Conservation (phyloP, 2,329 filamentous ascomycete species). For the Fusarium brachygibbosum region DNA sequence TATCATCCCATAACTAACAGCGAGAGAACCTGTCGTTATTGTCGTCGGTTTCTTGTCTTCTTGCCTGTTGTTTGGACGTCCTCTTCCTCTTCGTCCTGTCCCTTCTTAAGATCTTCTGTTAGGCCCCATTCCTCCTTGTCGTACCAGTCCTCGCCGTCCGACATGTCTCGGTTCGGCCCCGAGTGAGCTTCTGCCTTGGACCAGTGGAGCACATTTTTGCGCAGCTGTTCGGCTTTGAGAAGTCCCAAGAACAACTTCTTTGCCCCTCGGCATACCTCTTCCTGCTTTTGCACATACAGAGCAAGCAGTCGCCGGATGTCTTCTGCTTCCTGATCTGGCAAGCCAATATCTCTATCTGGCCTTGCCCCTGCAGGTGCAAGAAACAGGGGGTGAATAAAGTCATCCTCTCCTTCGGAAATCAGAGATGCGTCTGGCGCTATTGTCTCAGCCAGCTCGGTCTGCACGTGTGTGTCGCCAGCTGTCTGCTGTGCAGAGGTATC, state of each 20-base stretch:
- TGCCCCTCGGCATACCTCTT: slow-evolving; percentile 81
- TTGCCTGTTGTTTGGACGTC: slow-evolving; percentile 72
- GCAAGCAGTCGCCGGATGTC: slow-evolving; percentile 81
- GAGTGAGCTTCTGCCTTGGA: slow-evolving; percentile 82
- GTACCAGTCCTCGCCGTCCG: slow-evolving; percentile 91
- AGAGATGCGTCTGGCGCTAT: slow-evolving; percentile 14
- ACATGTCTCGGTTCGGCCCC: slow-evolving; percentile 78
- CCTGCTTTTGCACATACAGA: slow-evolving; percentile 86
- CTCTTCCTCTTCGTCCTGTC: slow-evolving; percentile 85
- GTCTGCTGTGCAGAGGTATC: slow-evolving; percentile 11
- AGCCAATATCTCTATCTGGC: slow-evolving; percentile 77
- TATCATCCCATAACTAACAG: slow-evolving; percentile 39
- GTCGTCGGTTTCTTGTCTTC: slow-evolving; percentile 70
- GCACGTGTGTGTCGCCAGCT: slow-evolving; percentile 10
- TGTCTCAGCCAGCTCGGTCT: slow-evolving; percentile 26
- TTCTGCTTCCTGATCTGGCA: slow-evolving; percentile 81
- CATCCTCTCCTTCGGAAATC: slow-evolving; percentile 53
- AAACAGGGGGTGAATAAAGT: slow-evolving; percentile 82
- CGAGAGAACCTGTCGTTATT: slow-evolving; percentile 23
- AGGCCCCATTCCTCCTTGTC: slow-evolving; percentile 85
- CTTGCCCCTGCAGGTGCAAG: slow-evolving; percentile 71
- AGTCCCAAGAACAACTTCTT: slow-evolving; percentile 78
- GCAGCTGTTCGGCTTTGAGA: slow-evolving; percentile 77
- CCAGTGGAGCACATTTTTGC: slow-evolving; percentile 79
- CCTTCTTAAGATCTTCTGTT: slow-evolving; percentile 81